These are phyloP conservation scores for Ambrosiella beaveri DNA, from an alignment of 2,329 filamentous ascomycete genomes.

Conservation along the genomic window DNA sequence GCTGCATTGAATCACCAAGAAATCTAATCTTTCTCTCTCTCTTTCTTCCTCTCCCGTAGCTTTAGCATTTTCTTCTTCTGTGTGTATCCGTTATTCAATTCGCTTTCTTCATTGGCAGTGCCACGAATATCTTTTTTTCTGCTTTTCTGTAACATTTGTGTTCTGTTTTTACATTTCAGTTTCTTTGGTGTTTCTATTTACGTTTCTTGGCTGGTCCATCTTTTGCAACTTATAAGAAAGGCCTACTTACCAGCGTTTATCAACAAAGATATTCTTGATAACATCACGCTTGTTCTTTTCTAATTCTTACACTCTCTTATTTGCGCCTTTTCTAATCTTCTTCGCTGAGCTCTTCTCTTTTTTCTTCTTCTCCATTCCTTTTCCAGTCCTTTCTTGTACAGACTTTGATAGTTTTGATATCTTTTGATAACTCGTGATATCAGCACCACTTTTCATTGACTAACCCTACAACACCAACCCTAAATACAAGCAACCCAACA, in stretches of 20 bases:
- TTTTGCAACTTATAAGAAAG: background rate
- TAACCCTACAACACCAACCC: background rate
- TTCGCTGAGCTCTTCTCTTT: background rate
- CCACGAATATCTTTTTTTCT: background rate
- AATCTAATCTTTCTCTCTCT: background rate
- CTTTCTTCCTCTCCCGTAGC: background rate
- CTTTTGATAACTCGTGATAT: background rate
- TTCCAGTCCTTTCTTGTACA: background rate
- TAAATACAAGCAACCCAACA: background rate
- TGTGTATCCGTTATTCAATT: background rate
- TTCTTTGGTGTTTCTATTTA: slow-evolving; percentile 6
- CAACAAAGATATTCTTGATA: background rate
- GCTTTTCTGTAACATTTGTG: slow-evolving; percentile 1
- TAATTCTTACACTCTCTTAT: background rate
- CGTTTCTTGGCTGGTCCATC: slow-evolving; percentile 6
- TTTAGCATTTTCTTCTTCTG: background rate
- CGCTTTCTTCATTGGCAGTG: background rate
- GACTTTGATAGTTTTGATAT: background rate
- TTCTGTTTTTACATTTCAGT: slow-evolving; percentile 3
- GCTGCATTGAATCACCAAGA: background rate
- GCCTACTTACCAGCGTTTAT: background rate
- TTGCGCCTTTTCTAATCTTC: background rate
- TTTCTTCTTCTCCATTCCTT: background rate
- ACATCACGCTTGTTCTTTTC: background rate
- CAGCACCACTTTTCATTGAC: background rate